A percentile compares a stretch with the other conserved stretches of the same genome.
Evolutionary conservation across 192 early-diverging fungal genomes (phyloP).

Genomic region (Coemansia sp.): DNA sequence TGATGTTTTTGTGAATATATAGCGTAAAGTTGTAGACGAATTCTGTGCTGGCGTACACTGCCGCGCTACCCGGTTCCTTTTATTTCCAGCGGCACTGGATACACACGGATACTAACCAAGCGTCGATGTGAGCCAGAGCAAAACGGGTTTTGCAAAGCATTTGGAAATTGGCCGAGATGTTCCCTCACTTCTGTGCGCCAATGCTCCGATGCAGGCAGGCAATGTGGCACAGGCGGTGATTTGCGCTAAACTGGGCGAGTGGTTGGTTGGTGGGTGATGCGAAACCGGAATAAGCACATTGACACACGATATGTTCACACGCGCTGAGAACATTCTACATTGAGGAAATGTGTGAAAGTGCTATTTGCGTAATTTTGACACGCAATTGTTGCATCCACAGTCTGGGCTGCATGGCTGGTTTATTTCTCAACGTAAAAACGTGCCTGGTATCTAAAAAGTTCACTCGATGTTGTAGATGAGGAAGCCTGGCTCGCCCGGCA

Average conservation of each 20-base stretch:
- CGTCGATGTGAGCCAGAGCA: not conserved
- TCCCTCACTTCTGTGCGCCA: not conserved
- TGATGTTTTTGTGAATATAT: not conserved
- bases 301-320: too few relatives aligned
- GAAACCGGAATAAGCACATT: too few relatives aligned
- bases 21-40: not conserved
- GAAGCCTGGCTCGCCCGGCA: slow-evolving; percentile 51
- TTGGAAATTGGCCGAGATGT: not conserved
- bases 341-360: too few relatives aligned
- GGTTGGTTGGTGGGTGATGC: too few relatives aligned
- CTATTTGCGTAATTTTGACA: too few relatives aligned
- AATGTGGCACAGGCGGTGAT: not conserved
- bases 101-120: not conserved
- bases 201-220: not conserved
- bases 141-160: not conserved
- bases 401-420: too few relatives aligned
- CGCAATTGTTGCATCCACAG: too few relatives aligned
- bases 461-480: slow-evolving; percentile 22
- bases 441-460: too few relatives aligned
- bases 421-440: too few relatives aligned
- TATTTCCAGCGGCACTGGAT: not conserved
- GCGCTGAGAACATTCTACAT: too few relatives aligned
- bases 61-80: not conserved
- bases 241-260: not conserved
- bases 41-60: not conserved